Base-by-base conservation (phyloP, 192 early-diverging fungal genomes). In the Backusella macrospora region DNA sequence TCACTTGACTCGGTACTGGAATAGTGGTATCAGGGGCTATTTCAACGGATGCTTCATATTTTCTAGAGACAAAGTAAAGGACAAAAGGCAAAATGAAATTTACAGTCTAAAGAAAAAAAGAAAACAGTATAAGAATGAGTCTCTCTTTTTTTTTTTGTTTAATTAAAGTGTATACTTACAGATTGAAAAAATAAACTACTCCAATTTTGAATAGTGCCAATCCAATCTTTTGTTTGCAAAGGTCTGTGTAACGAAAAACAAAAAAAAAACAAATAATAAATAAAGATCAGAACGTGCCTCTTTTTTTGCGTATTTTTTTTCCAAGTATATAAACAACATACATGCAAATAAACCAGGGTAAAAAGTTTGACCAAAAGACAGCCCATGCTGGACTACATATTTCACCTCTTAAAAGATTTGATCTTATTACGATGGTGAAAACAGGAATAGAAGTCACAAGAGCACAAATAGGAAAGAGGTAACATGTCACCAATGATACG, bases 381-480 rank as follows among this genome's bases (percentile, higher is more conserved):
- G 90, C 86, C 76, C 73, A 79, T 44, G 82, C 55, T 78, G 79
- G 78, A 42, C 72, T 76, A 69, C 87, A 82, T 7, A 87, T 29
- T 43, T 83, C 72, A 72, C 81, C 76, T 40, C 84, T 85, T 16
- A 89, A 65, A 52, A 92, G 40, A 70, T 89, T 87, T 40, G 87
- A 70, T 44, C 84, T 81, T n/a, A 91, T 78, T 42, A 93, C 86
- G 68, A 93, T 91, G 18, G 90, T 90, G 37, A 84, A 85, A 21
- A 92, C 89, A 0, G 92, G 91, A 70, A 93, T 92, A 10, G 88
- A 89, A 8, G 92, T 89, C 55, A 92, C 77, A 21, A 88, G 80
- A 0, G 82, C 86, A 6, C 81, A 82, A 21, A 90, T 65, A 1
- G 88, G 88, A 59, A 89, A 90, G 9, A 88, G 43, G 62, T 87